These are phyloP conservation scores for Dentipellis sp. DNA, from an alignment of 768 basidiomycete genomes.

Conservation along the genomic window DNA sequence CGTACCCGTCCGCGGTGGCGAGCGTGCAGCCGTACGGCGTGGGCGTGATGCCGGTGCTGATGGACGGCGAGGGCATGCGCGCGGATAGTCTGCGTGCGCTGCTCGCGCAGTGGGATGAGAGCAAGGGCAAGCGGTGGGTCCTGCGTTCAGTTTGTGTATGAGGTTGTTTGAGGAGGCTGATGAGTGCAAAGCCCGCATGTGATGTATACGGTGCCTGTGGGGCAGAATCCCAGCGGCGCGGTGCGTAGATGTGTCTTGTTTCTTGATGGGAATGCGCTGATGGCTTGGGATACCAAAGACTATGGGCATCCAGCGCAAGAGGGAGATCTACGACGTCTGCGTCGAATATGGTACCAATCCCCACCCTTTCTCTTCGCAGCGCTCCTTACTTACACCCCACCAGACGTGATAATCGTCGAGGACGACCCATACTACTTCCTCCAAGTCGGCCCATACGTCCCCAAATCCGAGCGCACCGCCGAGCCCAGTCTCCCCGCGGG, in stretches of 20 bases:
- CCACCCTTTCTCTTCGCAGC: not conserved
- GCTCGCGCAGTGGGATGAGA: conserved; percentile 59
- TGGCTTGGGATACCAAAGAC: conserved; percentile 30
- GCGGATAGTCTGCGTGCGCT: conserved; percentile 47
- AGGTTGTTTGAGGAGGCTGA: not conserved
- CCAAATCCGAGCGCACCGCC: conserved; percentile 26
- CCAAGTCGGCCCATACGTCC: conserved; percentile 48
- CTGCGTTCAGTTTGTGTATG: not conserved
- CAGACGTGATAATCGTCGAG: conserved; percentile 72
- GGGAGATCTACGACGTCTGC: conserved; percentile 74
- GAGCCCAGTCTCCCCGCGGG: conserved; percentile 12
- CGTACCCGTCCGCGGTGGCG: conserved; percentile 54
- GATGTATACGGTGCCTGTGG: conserved; percentile 71
- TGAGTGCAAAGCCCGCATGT: conserved; percentile 47
- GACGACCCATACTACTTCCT: conserved; percentile 81
- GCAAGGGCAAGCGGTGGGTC: conserved; percentile 43
- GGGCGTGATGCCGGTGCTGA: conserved; percentile 43
- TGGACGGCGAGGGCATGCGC: conserved; percentile 70
- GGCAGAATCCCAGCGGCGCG: conserved; percentile 76
- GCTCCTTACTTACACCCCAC: not conserved
- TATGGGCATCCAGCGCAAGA: conserved; percentile 55
- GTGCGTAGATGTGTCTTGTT: conserved; percentile 28
- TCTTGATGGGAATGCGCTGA: not conserved
- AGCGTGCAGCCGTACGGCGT: conserved; percentile 30
- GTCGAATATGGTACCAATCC: conserved; percentile 56